phyloP scores from a whole-genome alignment of 805 yeast species.

The Debaryomyces hansenii region DNA sequence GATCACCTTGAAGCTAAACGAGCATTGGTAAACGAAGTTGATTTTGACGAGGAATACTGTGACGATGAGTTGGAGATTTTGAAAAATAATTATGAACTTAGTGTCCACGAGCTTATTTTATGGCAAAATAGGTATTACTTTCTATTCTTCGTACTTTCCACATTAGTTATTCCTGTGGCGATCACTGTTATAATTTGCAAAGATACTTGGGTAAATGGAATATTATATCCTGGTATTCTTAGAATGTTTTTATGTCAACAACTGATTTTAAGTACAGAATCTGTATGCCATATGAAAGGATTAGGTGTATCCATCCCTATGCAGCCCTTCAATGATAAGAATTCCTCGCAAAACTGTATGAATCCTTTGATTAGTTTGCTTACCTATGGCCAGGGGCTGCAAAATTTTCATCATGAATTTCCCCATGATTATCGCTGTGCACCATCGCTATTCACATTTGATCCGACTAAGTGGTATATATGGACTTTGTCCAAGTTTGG shows the following conservation, averaged over 20 bases:
- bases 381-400: slow-evolving; percentile 88
- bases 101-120: slow-evolving; percentile 21
- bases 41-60: slow-evolving; percentile 6
- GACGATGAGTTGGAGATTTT: slow-evolving; percentile 7
- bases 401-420: slow-evolving; percentile 94
- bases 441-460: slow-evolving; percentile 69
- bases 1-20: slow-evolving; percentile 4
- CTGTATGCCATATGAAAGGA: slow-evolving; percentile 68
- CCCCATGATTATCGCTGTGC: slow-evolving; percentile 88
- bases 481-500: slow-evolving; percentile 52
- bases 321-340: slow-evolving; percentile 51
- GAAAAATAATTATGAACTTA: slow-evolving; percentile 15
- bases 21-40: slow-evolving; percentile 29
- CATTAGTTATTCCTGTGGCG: slow-evolving; percentile 29
- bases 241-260: slow-evolving; percentile 78
- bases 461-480: slow-evolving; percentile 83
- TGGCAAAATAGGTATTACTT: slow-evolving; percentile 37
- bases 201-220: slow-evolving; percentile 35
- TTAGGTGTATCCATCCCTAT: slow-evolving; percentile 68
- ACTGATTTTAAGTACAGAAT: slow-evolving; percentile 72
- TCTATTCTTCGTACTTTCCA: slow-evolving; percentile 26
- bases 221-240: slow-evolving; percentile 71
- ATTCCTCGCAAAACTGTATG: slow-evolving; percentile 68
- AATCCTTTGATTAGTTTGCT: slow-evolving; percentile 58
- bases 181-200: slow-evolving; percentile 23